A percentile compares a stretch with the other conserved stretches of the same genome.
Evolutionary conservation across 163 green algal genomes (phyloP).

Genomic region (Volvox carteri): DNA sequence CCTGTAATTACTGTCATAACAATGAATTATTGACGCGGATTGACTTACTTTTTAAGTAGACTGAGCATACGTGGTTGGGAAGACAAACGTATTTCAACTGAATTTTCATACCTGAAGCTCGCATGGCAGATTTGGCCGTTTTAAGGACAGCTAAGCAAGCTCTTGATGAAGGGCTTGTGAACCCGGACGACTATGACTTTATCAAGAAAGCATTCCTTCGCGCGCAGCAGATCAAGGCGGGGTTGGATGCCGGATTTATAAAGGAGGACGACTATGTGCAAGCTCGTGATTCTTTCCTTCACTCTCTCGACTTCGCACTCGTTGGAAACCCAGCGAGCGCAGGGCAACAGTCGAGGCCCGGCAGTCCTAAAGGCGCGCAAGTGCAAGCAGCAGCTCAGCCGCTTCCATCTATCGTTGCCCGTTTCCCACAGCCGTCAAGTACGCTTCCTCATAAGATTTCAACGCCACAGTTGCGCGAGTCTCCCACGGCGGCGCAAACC

Average conservation of each 20-base stretch:
- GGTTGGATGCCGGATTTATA: conserved; percentile 69
- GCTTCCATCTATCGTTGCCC: not conserved
- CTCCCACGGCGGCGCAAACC: not conserved
- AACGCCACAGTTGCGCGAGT: not conserved
- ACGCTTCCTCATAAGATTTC: not conserved
- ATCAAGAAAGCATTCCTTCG: conserved; percentile 79
- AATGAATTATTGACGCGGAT: too few species aligned
- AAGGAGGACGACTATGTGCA: conserved; percentile 70
- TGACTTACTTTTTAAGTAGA: not conserved
- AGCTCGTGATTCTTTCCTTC: conserved; percentile 74
- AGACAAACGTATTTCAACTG: not conserved
- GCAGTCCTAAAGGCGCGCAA: conserved; percentile 19
- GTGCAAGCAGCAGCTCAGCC: not conserved
- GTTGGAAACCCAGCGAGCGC: conserved; percentile 6
- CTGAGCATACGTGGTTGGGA: not conserved
- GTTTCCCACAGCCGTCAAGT: not conserved
- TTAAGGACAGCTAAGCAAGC: conserved; percentile 86
- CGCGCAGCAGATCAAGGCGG: conserved; percentile 80
- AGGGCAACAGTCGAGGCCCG: conserved; percentile 1
- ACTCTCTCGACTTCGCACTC: conserved; percentile 73
- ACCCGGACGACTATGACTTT: conserved; percentile 80
- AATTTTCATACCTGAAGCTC: not conserved
- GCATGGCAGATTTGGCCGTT: conserved; percentile 61
- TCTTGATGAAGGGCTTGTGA: conserved; percentile 87
- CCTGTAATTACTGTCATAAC: too few species aligned